Percentiles rank a stretch among this genome's conserved stretches.
phyloP scores from a whole-genome alignment of 2,329 filamentous ascomycete genomes.

The Colletotrichum plurivorum region DNA sequence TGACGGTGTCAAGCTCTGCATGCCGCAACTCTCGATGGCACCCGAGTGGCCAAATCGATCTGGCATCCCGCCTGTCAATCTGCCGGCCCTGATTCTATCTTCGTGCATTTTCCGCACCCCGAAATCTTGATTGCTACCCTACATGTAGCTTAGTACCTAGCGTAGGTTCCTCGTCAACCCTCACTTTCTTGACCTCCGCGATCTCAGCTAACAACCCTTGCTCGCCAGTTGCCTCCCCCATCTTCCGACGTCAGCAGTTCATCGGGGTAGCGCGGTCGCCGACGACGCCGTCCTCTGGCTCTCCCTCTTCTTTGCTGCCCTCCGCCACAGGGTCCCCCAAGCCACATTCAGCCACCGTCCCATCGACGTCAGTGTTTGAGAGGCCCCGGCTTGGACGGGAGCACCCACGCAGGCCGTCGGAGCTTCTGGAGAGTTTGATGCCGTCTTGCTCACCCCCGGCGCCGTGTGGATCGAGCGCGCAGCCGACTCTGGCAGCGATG shows the following conservation, averaged over 20 bases:
- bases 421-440: conserved; percentile 17
- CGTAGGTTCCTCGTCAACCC: background rate
- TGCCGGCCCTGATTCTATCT: conserved; percentile 7
- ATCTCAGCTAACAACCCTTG: background rate
- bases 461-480: conserved; percentile 27
- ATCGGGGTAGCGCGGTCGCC: conserved; percentile 10
- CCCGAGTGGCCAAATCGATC: conserved; percentile 10
- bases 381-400: conserved; percentile 10
- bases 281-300: background rate
- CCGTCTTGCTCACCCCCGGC: conserved; percentile 17
- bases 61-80: conserved; percentile 5
- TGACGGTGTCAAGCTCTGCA: conserved; percentile 13
- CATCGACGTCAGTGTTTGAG: conserved; percentile 19
- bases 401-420: conserved; percentile 4
- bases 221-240: background rate
- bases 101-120: background rate
- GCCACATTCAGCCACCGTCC: conserved; percentile 10
- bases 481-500: conserved; percentile 2
- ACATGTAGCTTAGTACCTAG: background rate
- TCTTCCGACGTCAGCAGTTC: conserved; percentile 9
- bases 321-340: conserved; percentile 20
- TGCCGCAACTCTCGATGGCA: conserved; percentile 14
- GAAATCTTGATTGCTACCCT: conserved; percentile 23
- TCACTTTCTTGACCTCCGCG: background rate
- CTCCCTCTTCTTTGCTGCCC: background rate